phyloP scores from a whole-genome alignment of 345 rosid genomes.

The Syzygium oleosum region DNA sequence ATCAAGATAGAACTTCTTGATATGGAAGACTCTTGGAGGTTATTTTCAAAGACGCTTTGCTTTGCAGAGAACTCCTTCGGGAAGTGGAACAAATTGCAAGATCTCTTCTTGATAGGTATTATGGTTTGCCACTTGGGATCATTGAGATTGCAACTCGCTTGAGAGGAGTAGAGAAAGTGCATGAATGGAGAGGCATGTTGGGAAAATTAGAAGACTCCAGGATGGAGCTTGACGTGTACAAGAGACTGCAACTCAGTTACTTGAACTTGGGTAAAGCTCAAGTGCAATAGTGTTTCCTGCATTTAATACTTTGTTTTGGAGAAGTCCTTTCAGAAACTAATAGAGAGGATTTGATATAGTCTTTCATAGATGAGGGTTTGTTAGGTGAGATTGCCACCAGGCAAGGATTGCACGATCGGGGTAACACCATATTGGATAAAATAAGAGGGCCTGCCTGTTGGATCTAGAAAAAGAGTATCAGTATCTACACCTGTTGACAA shows the following conservation, averaged over 20 bases:
- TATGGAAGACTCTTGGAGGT: neutral
- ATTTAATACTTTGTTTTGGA: slow-evolving; percentile 5
- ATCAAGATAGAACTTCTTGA: neutral
- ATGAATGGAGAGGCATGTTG: slow-evolving; percentile 4
- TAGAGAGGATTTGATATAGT: neutral
- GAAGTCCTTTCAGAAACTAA: neutral
- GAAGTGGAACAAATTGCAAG: neutral
- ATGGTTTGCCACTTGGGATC: slow-evolving; percentile 12
- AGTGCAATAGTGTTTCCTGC: slow-evolving; percentile 15
- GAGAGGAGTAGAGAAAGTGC: slow-evolving; percentile 1
- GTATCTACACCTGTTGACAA: slow-evolving; percentile 11
- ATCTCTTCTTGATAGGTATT: neutral
- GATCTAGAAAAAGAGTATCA: neutral
- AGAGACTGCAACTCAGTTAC: slow-evolving; percentile 7
- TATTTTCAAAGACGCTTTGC: neutral
- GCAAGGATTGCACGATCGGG: neutral
- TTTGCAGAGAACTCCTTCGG: neutral
- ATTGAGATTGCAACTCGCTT: slow-evolving; percentile 1
- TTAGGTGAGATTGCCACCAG: neutral
- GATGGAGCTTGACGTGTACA: neutral
- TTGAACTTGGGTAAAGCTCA: neutral
- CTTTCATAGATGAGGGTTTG: slow-evolving; percentile 11
- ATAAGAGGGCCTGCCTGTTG: slow-evolving; percentile 1
- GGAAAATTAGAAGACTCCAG: neutral
- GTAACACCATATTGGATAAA: neutral